Evolutionary conservation across 1,139 yeast genomes (phyloP), one percentile per base, ranked within the genome.

Genomic region (Hansenula lynferdii): DNA sequence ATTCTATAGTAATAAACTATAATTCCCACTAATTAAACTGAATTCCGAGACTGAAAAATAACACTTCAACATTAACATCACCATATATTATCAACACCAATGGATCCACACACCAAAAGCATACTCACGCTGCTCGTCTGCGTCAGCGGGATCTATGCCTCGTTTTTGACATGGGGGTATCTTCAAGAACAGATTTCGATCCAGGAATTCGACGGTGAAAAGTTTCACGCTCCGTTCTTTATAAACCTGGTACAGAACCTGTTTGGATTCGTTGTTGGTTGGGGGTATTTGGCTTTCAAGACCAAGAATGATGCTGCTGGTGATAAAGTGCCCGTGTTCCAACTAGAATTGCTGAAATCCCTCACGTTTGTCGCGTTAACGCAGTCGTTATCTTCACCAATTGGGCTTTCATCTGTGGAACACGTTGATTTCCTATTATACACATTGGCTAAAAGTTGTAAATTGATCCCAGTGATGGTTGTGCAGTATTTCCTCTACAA

Each of bases 161-260:
- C 96, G 28, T 92, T 92, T 54, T 64, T 92, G 26, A 72, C 92
- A 2, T 92, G 98, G 98, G 90, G 96, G 0, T 72, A 86, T 27
- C 72, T 90, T 14, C 97, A 92, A 56, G 98, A 92, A 58, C 79
- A 94, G 37, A 78, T 92, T 48, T 76, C 89, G 22, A 80, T 94
- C 4, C 82, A 81, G 35, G 78, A 86, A 5, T 89, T 89, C 61
- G 89, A 70, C 7, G 74, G 73, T 31, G 62, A 69, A 16, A 70
- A 68, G 39, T 89, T 86, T 64, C 74, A 79, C 43, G 81, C 89
- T 1, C 92, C 97, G 0, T 69, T 86, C 43, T 70, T 87, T 17
- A 76, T 90, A 43, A 87, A 85, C 50, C 63, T 79, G 16, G 66
- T 79, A 3, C 97, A 92, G 62, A 81, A 90, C 11, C 54, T 76